Conservation (phyloP, 495 filamentous ascomycete species). For the Cercophora newfieldiana region DNA sequence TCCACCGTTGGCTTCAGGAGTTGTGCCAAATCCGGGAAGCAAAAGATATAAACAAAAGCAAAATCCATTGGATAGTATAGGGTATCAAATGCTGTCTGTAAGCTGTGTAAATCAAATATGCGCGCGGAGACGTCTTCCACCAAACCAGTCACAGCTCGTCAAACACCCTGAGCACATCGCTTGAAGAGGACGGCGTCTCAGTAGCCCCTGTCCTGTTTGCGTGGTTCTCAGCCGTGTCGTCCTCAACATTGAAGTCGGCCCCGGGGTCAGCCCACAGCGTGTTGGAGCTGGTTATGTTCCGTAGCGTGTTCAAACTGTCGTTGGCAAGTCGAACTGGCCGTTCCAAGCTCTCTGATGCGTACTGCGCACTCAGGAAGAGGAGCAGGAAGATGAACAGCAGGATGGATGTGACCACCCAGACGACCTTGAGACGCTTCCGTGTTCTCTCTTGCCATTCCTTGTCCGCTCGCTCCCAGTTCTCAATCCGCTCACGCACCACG, state of each 20-base stretch:
- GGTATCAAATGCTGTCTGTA: not conserved
- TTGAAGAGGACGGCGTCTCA: slow-evolving; percentile 9
- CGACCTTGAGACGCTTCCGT: slow-evolving; percentile 58
- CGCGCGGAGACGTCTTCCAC: not conserved
- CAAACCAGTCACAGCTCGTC: slow-evolving; percentile 40
- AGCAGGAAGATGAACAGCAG: slow-evolving; percentile 48
- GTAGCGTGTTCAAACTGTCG: slow-evolving; percentile 16
- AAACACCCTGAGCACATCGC: slow-evolving; percentile 39
- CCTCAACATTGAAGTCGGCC: not conserved
- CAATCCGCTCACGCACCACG: slow-evolving; percentile 61
- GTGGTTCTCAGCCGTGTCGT: not conserved
- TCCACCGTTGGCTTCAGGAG: not conserved
- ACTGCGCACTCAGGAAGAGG: slow-evolving; percentile 42
- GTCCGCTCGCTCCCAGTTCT: slow-evolving; percentile 71
- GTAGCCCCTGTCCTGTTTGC: not conserved
- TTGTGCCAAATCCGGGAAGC: not conserved
- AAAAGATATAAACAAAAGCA: not conserved
- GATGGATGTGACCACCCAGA: slow-evolving; percentile 58
- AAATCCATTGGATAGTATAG: not conserved
- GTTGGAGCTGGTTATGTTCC: slow-evolving; percentile 12
- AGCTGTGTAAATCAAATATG: not conserved
- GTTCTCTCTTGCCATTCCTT: slow-evolving; percentile 70
- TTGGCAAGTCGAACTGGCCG: slow-evolving; percentile 18
- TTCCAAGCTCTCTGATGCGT: slow-evolving; percentile 30
- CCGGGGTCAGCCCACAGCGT: slow-evolving; percentile 2